Conservation (phyloP, 306 rosid genomes). For the Cucumis melo region DNA sequence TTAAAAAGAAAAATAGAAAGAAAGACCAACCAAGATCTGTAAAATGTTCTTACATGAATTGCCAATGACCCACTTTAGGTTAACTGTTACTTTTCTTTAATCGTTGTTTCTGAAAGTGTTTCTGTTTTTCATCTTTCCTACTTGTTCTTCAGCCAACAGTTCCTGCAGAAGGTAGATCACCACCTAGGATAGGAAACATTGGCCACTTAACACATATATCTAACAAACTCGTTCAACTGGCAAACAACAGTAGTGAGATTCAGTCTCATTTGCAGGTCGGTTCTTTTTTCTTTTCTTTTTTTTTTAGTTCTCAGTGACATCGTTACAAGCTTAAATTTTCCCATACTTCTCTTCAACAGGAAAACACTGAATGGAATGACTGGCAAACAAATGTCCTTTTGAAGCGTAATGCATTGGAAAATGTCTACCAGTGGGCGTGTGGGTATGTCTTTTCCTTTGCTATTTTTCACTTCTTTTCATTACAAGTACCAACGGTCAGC, state of each 20-base stretch:
- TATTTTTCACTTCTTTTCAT: background rate
- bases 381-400: constrained; percentile 56
- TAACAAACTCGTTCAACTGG: constrained; percentile 76
- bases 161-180: constrained; percentile 54
- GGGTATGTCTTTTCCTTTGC: constrained; percentile 54
- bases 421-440: constrained; percentile 90
- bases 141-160: constrained; percentile 62
- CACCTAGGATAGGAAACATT: constrained; percentile 76
- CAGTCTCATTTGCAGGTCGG: constrained; percentile 63
- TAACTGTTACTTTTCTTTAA: background rate
- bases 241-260: constrained; percentile 47
- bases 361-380: constrained; percentile 67
- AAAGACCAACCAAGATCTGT: no score
- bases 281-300: background rate
- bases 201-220: constrained; percentile 92
- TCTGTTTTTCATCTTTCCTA: constrained; percentile 11
- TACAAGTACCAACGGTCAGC: background rate
- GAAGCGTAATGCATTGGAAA: constrained; percentile 67
- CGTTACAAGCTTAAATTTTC: background rate
- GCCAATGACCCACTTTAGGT: no score
- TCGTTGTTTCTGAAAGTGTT: background rate
- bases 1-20: no score
- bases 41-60: no score
- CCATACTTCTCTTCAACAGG: constrained; percentile 29
- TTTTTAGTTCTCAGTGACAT: background rate